phyloP scores from a whole-genome alignment of 148 eudicot genomes.

The Nepenthes gracilis region DNA sequence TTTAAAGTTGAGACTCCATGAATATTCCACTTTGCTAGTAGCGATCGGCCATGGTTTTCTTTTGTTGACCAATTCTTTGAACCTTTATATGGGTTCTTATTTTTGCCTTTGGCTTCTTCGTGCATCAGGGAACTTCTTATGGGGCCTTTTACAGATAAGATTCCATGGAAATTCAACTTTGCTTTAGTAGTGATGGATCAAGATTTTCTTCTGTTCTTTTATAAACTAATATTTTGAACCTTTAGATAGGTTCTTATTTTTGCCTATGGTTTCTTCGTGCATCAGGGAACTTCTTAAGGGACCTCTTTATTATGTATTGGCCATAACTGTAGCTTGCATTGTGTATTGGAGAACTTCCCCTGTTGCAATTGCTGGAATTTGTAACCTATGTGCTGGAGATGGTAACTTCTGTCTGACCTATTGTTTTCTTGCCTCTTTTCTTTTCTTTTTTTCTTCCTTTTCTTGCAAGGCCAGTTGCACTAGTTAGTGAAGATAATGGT shows the following conservation, averaged over 20 bases:
- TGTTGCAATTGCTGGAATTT: slow-evolving; percentile 54
- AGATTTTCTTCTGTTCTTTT: not conserved
- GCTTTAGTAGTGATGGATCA: not conserved
- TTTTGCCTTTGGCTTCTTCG: slow-evolving; percentile 4
- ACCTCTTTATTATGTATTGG: slow-evolving; percentile 64
- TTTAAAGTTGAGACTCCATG: no score
- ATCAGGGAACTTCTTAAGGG: slow-evolving; percentile 90
- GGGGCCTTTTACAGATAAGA: slow-evolving; percentile 8
- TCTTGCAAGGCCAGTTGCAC: not conserved
- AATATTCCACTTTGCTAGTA: not conserved
- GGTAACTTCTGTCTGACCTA: slow-evolving; percentile 25
- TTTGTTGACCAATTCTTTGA: not conserved
- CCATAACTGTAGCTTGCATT: slow-evolving; percentile 56
- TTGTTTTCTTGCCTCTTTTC: not conserved
- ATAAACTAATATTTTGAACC: not conserved
- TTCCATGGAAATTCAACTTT: not conserved
- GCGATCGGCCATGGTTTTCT: not conserved
- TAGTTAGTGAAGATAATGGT: no score
- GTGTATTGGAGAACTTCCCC: slow-evolving; percentile 86
- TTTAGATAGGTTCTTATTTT: not conserved
- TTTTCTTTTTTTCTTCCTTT: not conserved
- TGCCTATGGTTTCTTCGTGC: slow-evolving; percentile 9
- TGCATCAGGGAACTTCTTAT: slow-evolving; percentile 77
- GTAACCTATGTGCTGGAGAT: slow-evolving; percentile 96
- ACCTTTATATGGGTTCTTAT: not conserved